Evolutionary conservation across 768 basidiomycete genomes (phyloP), one percentile per base, ranked within the genome.

Genomic region (Tulasnella sp.): DNA sequence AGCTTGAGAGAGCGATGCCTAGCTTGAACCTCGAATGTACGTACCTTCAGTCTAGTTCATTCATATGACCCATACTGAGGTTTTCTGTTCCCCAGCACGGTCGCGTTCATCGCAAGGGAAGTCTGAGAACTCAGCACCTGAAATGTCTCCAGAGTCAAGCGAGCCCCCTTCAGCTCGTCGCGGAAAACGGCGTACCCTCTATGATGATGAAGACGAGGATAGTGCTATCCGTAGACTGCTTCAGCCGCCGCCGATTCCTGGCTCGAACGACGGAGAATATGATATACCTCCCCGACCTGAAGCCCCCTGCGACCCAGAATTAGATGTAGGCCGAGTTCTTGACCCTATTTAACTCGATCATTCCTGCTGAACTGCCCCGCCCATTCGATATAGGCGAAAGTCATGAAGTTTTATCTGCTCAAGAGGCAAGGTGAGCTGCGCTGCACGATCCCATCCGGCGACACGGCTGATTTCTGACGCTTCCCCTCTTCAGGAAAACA

Each of bases 351-450:
- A 77, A 71, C 16, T 74, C 57, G 32, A 74, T 78, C 44, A 9
- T 72, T 55, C 51, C 20, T 67, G 29, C 6, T 42, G 11, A 48
- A 2, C 1, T 37, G 18, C 10, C 67, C n/a, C 72, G 13, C 57
- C 72, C n/a, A 26, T 77, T 79, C 11, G 69, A n/a, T 67, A 20
- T 82, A 97, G 96, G 86, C 90, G 0, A 98, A 98, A 83, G 88
- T 98, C 32, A 85, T 88, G 0, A 90, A 92, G 74, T 99, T 98
- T 81, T 88, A 91, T 77, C 82, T 87, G 0, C 87, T 98, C 70
- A 94, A 95, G 13, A 79, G 79, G 1, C 88, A 89, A 81, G 61
- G 61, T 67, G 26, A 15, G 61, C 29, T 0, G 16, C 32, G n/a
- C 16, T 20, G 13, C 29, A 67, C 9, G 5, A 18, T 16, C 15